Conservation (phyloP, 805 yeast species). For the Ascoidea tarda region DNA sequence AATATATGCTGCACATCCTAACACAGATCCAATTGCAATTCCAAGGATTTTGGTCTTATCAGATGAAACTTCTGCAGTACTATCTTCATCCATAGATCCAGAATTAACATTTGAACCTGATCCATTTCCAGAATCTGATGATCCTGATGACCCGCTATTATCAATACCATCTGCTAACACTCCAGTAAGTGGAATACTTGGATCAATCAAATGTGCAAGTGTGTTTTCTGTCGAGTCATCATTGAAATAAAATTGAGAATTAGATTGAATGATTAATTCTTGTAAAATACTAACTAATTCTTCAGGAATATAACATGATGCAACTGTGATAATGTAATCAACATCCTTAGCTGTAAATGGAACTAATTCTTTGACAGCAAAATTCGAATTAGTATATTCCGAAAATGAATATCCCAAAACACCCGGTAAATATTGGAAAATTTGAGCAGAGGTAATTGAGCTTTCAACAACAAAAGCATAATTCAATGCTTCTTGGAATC, state of each 20-base stretch:
- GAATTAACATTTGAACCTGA: constrained; percentile 7
- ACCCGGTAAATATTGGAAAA: constrained; percentile 71
- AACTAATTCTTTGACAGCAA: constrained; percentile 53
- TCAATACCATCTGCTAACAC: constrained; percentile 14
- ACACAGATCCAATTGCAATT: constrained; percentile 69
- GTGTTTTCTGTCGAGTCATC: constrained; percentile 38
- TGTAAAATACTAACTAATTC: constrained; percentile 28
- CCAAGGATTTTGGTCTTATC: constrained; percentile 42
- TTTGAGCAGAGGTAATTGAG: constrained; percentile 69
- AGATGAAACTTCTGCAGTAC: constrained; percentile 10
- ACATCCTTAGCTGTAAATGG: constrained; percentile 51
- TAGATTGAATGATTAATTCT: constrained; percentile 28
- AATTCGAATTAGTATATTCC: constrained; percentile 20
- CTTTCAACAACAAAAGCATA: constrained; percentile 71
- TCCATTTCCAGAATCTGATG: constrained; percentile 8
- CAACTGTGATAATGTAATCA: constrained; percentile 71
- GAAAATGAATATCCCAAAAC: constrained; percentile 53
- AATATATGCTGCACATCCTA: constrained; percentile 59
- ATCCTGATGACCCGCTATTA: constrained; percentile 9
- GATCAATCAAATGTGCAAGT: constrained; percentile 61
- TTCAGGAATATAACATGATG: constrained; percentile 71
- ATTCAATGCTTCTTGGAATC: constrained; percentile 67
- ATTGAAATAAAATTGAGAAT: constrained; percentile 50
- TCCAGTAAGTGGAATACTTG: constrained; percentile 43
- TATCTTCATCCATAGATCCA: constrained; percentile 19